These are phyloP conservation scores for Arachis stenosperma DNA, from an alignment of 306 rosid genomes.

Conservation along the genomic window DNA sequence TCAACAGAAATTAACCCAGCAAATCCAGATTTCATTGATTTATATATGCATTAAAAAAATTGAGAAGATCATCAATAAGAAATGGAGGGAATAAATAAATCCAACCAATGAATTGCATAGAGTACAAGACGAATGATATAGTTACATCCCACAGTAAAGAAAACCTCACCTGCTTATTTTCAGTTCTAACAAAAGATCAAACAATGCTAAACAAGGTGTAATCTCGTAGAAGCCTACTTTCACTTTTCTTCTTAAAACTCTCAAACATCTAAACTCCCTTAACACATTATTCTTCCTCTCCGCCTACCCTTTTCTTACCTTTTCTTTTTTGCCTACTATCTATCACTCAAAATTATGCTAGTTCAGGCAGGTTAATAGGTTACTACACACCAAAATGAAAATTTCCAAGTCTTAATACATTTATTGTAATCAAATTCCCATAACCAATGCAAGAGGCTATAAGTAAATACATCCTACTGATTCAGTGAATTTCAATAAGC, in stretches of 20 bases:
- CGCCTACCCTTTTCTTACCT: neutral
- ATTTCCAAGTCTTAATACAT: too few species aligned
- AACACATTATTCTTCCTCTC: neutral
- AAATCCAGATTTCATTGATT: too few species aligned
- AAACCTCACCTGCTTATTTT: neutral
- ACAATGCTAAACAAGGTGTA: neutral
- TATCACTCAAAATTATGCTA: too few species aligned
- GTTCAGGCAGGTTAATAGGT: too few species aligned
- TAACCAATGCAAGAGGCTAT: neutral
- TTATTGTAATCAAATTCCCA: too few species aligned
- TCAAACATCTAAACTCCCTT: conserved; percentile 8
- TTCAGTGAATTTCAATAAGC: neutral
- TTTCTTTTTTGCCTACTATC: too few species aligned
- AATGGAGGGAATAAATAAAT: neutral
- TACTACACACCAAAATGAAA: too few species aligned
- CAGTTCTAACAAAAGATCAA: neutral
- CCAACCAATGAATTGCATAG: neutral
- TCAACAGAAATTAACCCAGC: too few species aligned
- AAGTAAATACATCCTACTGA: neutral
- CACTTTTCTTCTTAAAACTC: neutral
- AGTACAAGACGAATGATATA: neutral
- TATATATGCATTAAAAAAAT: too few species aligned
- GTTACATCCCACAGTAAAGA: neutral
- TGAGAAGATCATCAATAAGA: neutral
- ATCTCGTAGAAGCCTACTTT: too few species aligned